A percentile compares a stretch with the other conserved stretches of the same genome.
phyloP scores from a whole-genome alignment of 208 protist genomes.

The Acanthamoeba royreba region DNA sequence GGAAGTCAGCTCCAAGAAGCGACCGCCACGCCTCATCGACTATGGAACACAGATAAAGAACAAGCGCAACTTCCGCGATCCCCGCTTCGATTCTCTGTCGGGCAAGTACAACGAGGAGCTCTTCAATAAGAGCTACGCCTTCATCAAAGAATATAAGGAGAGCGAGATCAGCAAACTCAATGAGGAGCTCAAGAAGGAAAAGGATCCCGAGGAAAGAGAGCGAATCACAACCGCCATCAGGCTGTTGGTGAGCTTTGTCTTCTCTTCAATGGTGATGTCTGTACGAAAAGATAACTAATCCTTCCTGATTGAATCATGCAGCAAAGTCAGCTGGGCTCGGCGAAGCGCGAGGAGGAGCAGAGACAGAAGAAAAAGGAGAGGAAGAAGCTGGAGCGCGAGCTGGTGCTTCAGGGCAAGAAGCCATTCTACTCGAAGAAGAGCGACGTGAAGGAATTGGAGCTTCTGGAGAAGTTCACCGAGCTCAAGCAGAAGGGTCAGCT shows the following conservation, averaged over 20 bases:
- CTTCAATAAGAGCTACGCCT: neutral
- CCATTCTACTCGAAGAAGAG: neutral
- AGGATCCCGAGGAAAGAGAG: neutral
- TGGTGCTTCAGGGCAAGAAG: slow-evolving; percentile 38
- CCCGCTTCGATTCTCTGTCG: neutral
- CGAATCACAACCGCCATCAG: neutral
- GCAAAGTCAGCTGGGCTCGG: neutral
- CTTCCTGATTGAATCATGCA: neutral
- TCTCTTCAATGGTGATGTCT: neutral
- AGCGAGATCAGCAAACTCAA: neutral
- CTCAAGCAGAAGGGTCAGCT: slow-evolving; percentile 25
- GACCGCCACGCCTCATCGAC: neutral
- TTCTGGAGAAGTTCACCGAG: neutral
- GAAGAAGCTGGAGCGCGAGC: neutral
- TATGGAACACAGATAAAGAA: neutral
- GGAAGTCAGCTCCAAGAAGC: neutral
- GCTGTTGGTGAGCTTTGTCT: neutral
- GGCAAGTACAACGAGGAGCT: slow-evolving; percentile 26
- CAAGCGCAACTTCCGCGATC: neutral
- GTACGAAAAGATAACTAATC: neutral
- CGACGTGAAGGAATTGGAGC: neutral
- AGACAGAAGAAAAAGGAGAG: neutral
- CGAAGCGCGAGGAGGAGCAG: neutral
- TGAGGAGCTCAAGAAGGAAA: neutral
- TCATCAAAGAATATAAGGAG: neutral